Conservation (phyloP, 2,329 filamentous ascomycete genomes). For the Penicillium janthinellum region DNA sequence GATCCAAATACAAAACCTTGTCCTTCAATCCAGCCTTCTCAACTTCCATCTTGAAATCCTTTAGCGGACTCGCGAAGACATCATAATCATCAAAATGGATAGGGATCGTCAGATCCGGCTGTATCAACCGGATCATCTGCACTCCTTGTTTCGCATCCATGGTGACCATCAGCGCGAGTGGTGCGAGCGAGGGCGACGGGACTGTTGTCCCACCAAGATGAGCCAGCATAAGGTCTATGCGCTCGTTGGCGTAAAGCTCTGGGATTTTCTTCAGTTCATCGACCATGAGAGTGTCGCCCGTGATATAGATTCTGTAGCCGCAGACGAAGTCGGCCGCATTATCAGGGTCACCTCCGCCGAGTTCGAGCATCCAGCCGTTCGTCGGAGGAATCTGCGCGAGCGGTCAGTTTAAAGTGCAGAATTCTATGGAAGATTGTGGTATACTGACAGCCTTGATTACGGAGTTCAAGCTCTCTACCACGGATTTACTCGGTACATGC, state of each 20-base stretch:
- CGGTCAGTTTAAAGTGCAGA: background rate
- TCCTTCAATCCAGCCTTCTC: constrained; percentile 50
- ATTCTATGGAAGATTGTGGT: background rate
- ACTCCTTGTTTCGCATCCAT: constrained; percentile 68
- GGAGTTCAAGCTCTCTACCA: constrained; percentile 52
- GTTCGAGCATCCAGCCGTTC: constrained; percentile 68
- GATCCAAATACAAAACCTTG: constrained; percentile 8
- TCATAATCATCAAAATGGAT: constrained; percentile 68
- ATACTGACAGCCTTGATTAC: constrained; percentile 44
- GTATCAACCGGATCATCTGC: constrained; percentile 60
- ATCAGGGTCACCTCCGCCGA: constrained; percentile 49
- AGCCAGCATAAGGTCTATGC: constrained; percentile 67
- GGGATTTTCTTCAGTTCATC: constrained; percentile 65
- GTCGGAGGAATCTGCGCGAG: constrained; percentile 58
- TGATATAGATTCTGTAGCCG: constrained; percentile 66
- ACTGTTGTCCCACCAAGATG: constrained; percentile 69
- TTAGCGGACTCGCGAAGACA: constrained; percentile 60
- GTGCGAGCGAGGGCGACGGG: constrained; percentile 58
- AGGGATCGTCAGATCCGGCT: constrained; percentile 64
- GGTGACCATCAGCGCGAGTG: constrained; percentile 69
- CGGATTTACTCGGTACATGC: constrained; percentile 54
- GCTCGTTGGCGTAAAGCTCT: constrained; percentile 54
- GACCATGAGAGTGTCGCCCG: constrained; percentile 66
- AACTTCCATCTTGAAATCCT: constrained; percentile 62
- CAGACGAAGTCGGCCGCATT: constrained; percentile 39